Evolutionary conservation across 1,284 basidiomycete species (phyloP).

Genomic region (Erythrobasidium hasegawianum): DNA sequence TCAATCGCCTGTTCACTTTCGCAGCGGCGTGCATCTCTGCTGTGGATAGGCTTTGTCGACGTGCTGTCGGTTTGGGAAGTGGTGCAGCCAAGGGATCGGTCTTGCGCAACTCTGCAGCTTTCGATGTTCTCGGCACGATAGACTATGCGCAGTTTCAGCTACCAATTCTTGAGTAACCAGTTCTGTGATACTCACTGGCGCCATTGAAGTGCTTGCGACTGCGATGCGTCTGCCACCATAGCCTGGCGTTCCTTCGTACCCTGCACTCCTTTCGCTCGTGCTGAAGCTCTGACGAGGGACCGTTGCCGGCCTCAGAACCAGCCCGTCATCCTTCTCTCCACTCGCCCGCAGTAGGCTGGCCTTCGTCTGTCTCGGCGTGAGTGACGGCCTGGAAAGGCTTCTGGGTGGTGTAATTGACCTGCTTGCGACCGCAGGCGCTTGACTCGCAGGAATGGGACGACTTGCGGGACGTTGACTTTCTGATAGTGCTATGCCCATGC

Average conservation of each 20-base stretch:
- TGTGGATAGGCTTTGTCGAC: neutral
- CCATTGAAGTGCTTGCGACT: conserved; percentile 1
- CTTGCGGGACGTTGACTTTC: conserved; percentile 10
- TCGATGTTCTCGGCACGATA: conserved; percentile 64
- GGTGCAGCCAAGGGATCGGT: neutral
- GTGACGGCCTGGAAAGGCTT: conserved; percentile 54
- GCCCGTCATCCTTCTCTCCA: conserved; percentile 13
- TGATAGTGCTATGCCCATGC: conserved; percentile 50
- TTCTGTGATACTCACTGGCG: neutral
- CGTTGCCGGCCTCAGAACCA: conserved; percentile 5
- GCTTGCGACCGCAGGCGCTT: neutral
- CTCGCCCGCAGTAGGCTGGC: conserved; percentile 60
- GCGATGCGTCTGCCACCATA: conserved; percentile 6
- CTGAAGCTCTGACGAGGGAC: conserved; percentile 18
- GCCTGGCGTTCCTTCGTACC: conserved; percentile 20
- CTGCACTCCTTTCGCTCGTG: conserved; percentile 44
- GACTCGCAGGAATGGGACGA: too few species aligned
- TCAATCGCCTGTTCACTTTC: neutral
- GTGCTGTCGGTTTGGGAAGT: neutral
- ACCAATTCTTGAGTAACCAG: too few species aligned
- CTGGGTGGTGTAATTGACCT: conserved; percentile 34
- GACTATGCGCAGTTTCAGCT: too few species aligned
- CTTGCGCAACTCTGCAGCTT: conserved; percentile 61
- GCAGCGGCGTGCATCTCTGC: conserved; percentile 2
- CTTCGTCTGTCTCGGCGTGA: conserved; percentile 68